These are phyloP conservation scores for Fusarium cyanostomum DNA, from an alignment of 2,329 filamentous ascomycete species.

Conservation along the genomic window DNA sequence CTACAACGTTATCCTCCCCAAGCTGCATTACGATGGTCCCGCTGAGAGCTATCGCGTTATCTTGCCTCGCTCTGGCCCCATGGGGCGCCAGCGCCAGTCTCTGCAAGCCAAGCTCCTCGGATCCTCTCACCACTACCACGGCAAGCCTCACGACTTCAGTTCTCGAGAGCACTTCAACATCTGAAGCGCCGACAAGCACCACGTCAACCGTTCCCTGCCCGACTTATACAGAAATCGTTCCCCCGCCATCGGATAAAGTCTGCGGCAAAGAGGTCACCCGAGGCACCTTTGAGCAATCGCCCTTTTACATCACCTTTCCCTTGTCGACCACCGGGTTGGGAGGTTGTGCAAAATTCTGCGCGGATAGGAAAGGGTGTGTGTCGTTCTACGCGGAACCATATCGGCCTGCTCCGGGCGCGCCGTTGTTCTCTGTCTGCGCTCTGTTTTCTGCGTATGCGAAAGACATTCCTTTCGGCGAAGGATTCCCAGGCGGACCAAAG, in stretches of 20 bases:
- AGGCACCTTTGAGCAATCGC: background rate
- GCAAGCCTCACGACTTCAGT: background rate
- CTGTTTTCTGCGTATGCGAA: background rate
- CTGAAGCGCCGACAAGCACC: background rate
- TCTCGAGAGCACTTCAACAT: background rate
- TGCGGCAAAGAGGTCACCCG: background rate
- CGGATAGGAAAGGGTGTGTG: background rate
- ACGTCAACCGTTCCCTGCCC: background rate
- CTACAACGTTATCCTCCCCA: no score
- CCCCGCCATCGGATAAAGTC: background rate
- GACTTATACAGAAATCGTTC: background rate
- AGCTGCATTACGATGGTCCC: no score
- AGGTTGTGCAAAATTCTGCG: constrained; percentile 6
- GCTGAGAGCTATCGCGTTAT: background rate
- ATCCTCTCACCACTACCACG: background rate
- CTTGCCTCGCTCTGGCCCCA: background rate
- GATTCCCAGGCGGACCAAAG: fast-evolving
- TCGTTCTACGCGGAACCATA: constrained; percentile 6
- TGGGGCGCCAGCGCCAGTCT: background rate
- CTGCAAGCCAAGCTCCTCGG: background rate
- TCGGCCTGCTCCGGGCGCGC: background rate
- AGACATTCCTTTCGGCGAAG: background rate
- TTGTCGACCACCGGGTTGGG: background rate
- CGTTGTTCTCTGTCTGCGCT: background rate
- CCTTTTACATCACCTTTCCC: background rate